A percentile compares a stretch with the other conserved stretches of the same genome.
Conservation (phyloP, 164 flowering plant species). For the Vitis riparia region DNA sequence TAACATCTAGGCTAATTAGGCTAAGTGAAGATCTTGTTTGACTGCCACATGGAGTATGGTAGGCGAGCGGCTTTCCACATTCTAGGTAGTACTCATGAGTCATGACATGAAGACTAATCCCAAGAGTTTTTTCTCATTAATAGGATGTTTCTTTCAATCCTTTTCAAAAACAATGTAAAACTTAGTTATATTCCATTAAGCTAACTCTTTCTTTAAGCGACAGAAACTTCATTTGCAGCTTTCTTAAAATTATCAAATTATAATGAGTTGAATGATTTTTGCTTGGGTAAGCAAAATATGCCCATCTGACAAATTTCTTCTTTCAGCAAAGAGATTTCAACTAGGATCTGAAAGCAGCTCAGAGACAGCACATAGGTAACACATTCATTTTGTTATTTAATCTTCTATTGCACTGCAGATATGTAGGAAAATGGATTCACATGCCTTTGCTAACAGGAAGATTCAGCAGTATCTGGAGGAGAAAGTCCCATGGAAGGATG, state of each 20-base stretch:
- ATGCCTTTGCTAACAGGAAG: background rate
- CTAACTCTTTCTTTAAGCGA: too few relatives aligned
- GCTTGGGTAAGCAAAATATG: background rate
- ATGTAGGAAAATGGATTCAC: background rate
- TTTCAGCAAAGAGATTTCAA: conserved; percentile 1
- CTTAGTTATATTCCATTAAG: background rate
- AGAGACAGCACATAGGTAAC: conserved; percentile 1
- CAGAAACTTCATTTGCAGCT: background rate
- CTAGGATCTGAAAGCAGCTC: background rate
- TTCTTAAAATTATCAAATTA: background rate
- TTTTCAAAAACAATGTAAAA: background rate
- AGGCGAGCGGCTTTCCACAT: background rate
- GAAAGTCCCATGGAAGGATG: background rate
- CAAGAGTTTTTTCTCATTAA: too few relatives aligned
- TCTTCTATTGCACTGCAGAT: background rate
- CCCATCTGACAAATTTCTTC: background rate
- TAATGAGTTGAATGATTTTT: background rate
- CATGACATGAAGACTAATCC: background rate
- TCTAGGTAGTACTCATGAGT: background rate
- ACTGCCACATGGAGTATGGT: background rate
- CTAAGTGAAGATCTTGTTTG: background rate
- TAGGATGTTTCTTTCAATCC: background rate
- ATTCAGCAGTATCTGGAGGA: background rate
- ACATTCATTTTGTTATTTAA: too few relatives aligned
- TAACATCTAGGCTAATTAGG: background rate